Conservation (phyloP, 1,139 yeast species). For the Casaregolazyma lundiana region DNA sequence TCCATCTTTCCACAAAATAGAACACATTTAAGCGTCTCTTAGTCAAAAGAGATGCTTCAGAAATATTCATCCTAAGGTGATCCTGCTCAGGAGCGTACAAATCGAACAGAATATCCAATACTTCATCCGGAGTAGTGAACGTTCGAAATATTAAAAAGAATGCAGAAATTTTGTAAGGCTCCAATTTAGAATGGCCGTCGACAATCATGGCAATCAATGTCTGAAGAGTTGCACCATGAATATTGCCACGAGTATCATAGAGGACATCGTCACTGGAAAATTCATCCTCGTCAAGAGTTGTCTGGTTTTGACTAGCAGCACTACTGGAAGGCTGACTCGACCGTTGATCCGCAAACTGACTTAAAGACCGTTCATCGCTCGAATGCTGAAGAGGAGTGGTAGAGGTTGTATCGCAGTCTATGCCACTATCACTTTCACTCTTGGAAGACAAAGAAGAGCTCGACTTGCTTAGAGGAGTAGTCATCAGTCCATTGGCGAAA, state of each 20-base stretch:
- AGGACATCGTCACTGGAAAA: conserved; percentile 32
- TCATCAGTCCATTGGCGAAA: conserved; percentile 60
- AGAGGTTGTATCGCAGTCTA: neutral
- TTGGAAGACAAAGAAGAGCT: conserved; percentile 7
- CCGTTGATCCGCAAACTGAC: conserved; percentile 3
- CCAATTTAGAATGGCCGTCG: conserved; percentile 52
- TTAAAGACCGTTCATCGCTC: neutral
- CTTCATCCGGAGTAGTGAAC: conserved; percentile 64
- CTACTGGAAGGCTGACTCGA: conserved; percentile 5
- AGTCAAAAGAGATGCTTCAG: conserved; percentile 40
- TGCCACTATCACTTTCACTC: neutral
- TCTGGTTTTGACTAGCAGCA: conserved; percentile 5
- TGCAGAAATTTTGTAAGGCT: conserved; percentile 65
- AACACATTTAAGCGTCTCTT: conserved; percentile 60
- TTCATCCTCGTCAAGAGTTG: conserved; percentile 6
- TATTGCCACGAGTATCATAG: conserved; percentile 45
- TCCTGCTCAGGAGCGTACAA: conserved; percentile 57
- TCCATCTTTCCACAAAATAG: conserved; percentile 71
- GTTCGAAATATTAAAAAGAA: conserved; percentile 78
- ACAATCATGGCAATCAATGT: conserved; percentile 70
- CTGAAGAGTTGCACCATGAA: conserved; percentile 75
- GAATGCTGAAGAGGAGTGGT: conserved; percentile 3
- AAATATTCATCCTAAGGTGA: conserved; percentile 24
- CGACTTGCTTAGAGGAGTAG: conserved; percentile 12
- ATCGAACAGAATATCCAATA: conserved; percentile 63